Percentiles rank a stretch among this genome's conserved stretches.
These are phyloP conservation scores for Pterocarpus macrocarpus DNA, from an alignment of 306 rosid species.

Conservation along the genomic window DNA sequence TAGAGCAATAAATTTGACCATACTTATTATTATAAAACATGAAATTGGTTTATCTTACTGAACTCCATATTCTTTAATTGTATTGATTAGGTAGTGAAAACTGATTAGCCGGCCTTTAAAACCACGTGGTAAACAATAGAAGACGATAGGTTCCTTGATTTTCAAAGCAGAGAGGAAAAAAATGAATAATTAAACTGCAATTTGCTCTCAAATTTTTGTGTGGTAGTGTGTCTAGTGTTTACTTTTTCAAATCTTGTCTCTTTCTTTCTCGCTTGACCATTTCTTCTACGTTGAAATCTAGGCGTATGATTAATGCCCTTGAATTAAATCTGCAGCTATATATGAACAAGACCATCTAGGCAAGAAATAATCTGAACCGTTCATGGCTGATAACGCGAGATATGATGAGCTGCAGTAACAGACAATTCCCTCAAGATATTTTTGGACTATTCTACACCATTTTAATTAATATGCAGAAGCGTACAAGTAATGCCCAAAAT, in stretches of 20 bases:
- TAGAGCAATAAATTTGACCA: not conserved
- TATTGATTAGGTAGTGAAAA: constrained; percentile 15
- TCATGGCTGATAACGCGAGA: not conserved
- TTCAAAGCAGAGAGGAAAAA: constrained; percentile 22
- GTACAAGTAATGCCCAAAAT: not conserved
- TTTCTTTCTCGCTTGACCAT: constrained; percentile 38
- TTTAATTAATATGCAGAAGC: not conserved
- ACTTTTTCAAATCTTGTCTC: not conserved
- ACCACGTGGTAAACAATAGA: constrained; percentile 18
- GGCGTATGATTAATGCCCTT: not conserved
- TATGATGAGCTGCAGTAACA: constrained; percentile 16
- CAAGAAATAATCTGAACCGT: constrained; percentile 34
- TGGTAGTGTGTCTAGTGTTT: not conserved
- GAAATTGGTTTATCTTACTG: constrained; percentile 20
- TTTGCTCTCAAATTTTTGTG: constrained; percentile 6
- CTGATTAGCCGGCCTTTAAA: constrained; percentile 43
- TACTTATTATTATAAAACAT: not conserved
- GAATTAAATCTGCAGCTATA: not conserved
- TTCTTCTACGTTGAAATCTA: constrained; percentile 18
- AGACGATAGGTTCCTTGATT: constrained; percentile 21
- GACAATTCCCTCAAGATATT: not conserved
- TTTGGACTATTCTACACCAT: constrained; percentile 4
- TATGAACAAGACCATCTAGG: not conserved
- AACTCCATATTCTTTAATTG: constrained; percentile 4
- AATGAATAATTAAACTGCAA: constrained; percentile 24